Percentiles rank a stretch among this genome's conserved stretches.
Conservation (phyloP, 148 eudicot species). For the Cornus suecica region DNA sequence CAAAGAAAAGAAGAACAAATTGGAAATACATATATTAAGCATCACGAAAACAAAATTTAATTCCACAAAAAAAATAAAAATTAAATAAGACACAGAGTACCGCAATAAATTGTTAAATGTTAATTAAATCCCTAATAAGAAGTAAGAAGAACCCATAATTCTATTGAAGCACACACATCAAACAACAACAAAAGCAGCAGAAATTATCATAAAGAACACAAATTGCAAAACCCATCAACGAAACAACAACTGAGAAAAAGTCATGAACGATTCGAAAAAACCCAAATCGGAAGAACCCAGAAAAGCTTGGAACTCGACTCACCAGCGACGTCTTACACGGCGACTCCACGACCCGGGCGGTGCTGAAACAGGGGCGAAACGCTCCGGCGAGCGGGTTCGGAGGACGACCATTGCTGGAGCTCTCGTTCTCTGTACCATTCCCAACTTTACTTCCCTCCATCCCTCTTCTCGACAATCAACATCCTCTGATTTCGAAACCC, state of each 20-base stretch:
- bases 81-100: background rate
- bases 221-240: background rate
- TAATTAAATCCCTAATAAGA: background rate
- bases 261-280: too few species aligned
- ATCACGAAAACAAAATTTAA: too few species aligned
- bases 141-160: background rate
- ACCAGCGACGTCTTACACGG: slow-evolving; percentile 53
- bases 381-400: slow-evolving; percentile 50
- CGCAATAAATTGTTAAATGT: background rate
- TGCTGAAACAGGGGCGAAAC: slow-evolving; percentile 38
- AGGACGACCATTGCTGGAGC: slow-evolving; percentile 52
- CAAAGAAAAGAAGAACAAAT: too few species aligned
- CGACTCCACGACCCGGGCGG: slow-evolving; percentile 17
- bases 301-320: slow-evolving; percentile 17
- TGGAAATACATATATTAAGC: too few species aligned
- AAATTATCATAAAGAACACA: background rate
- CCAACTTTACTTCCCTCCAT: slow-evolving; percentile 55
- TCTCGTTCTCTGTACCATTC: slow-evolving; percentile 38
- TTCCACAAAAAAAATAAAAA: too few species aligned
- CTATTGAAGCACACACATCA: background rate
- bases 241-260: background rate
- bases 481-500: slow-evolving; percentile 11
- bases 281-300: background rate
- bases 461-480: slow-evolving; percentile 40
- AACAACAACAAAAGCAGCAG: background rate